Base-by-base conservation (phyloP, 495 filamentous ascomycete genomes). In the Friedmanniomyces simplex region DNA sequence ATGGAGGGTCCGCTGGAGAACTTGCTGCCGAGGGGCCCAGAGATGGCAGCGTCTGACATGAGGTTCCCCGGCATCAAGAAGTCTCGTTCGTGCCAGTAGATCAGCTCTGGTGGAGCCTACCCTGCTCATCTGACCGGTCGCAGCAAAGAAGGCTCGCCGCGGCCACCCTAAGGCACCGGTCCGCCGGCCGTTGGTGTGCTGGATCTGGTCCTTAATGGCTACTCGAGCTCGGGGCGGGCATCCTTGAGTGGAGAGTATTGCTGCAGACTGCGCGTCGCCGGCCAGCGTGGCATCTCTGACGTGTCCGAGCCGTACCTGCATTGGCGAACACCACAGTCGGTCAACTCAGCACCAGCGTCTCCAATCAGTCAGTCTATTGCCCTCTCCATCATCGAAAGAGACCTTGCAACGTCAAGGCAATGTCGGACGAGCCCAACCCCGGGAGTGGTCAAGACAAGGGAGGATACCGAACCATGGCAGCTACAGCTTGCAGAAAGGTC, bases 101-200 rank as follows among this genome's bases (percentile, higher is more conserved):
- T 3, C 14, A 43, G 39, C 39, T 43, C 39, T 6, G 41, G 55
- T 58, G 55, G 55, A 58, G 47, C 24, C 20, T 41, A 36, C 26
- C 21, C 37, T 54, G 16, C 16, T 34, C 28, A 32, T 10, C 28
- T 32, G 28, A 32, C 28, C 28, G 10, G 28, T 3, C 28, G 28
- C 4, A 32, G 10, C 57, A 54, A n/a, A n/a, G 41, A 21, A 49
- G 24, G 22, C 20, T 45, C 26, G 41, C 18, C 36, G 39, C 11
- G 32, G 10, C 34, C 41, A 6, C 12, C 26, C 42, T 54, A 54
- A 34, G 22, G 30, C 21, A 20, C 22, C 49, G 48, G 55, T 50
- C 57, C 57, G 50, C n/a, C 14, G 2, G 13, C 57, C 55, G 36
- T 52, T 45, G 55, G 55, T 58, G 48, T 52, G 26, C 30, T 20